Evolutionary conservation across 768 basidiomycete species (phyloP), one percentile per base, ranked within the genome.

Genomic region (Mrakia frigida): DNA sequence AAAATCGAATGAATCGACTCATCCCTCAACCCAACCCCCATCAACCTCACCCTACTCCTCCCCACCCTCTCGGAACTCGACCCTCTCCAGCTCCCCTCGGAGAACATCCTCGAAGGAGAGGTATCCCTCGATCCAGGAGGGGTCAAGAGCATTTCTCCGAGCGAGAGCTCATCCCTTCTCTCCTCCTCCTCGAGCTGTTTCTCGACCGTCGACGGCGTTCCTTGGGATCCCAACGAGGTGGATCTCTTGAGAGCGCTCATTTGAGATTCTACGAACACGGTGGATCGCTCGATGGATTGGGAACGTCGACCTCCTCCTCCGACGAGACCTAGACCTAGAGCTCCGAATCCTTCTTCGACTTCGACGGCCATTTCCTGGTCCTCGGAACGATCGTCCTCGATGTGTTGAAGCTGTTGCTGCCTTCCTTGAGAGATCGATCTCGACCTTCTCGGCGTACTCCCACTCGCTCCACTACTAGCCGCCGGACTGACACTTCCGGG

Each of bases 241-340:
- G 75, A 77, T 23, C 46, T 61, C 33, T 73, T 52, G 35, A 77
- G 75, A 9, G 69, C 56, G 21, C 35, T 35, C 43, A 73, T 59
- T 63, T 77, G 75, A 37, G 75, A 70, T 13, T 52, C 46, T n/a
- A 77, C 37, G 37, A 71, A 77, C 14, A 72, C 71, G 16, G 70
- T 56, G 13, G 75, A 46, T 6, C 75, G 75, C 50, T 77, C 75
- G 50, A 77, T 73, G 16, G 70, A 72, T 50, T 71, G 69, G 28
- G 41, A 41, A 28, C 70, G 53, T 39, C 74, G 37, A 18, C 50
- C 65, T 37, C 56, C 39, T 23, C 6, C 50, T 21, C 50, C 31
- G 23, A 65, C 43, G 43, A 70, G 41, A 25, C 65, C 65, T 9
- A 70, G 41, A 25, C 65, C 65, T 9, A 68, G 35, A 39, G 35